Evolutionary conservation across 2,329 filamentous ascomycete species (phyloP).

Genomic region (Sporothrix humicola): DNA sequence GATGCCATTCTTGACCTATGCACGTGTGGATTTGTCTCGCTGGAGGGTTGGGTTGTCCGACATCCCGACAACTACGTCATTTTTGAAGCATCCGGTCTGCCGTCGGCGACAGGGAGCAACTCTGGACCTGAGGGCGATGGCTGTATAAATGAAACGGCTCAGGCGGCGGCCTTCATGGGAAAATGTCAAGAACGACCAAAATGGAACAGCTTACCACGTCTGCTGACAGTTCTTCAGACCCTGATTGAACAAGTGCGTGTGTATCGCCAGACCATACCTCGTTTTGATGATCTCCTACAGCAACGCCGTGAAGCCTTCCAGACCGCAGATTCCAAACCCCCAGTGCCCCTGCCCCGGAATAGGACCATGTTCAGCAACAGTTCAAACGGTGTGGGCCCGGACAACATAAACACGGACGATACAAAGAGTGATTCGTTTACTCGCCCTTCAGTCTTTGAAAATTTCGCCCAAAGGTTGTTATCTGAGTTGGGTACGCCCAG

Average conservation of each 20-base stretch:
- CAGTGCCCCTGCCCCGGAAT: neutral
- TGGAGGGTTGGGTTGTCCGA: constrained; percentile 89
- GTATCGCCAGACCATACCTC: constrained; percentile 68
- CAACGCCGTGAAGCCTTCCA: constrained; percentile 69
- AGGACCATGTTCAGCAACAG: constrained; percentile 32
- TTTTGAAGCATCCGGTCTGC: constrained; percentile 47
- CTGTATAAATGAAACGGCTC: neutral
- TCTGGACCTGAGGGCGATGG: neutral
- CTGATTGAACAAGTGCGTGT: constrained; percentile 66
- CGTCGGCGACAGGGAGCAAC: too few species aligned
- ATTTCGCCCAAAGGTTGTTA: constrained; percentile 66
- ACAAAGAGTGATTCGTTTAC: constrained; percentile 58
- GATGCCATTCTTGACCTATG: constrained; percentile 82
- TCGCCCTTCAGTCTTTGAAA: constrained; percentile 62
- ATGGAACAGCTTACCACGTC: constrained; percentile 59
- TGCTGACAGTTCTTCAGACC: constrained; percentile 63
- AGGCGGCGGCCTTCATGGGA: constrained; percentile 51
- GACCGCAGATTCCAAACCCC: constrained; percentile 54
- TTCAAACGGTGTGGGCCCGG: constrained; percentile 43
- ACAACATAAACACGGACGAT: constrained; percentile 54
- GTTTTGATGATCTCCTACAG: constrained; percentile 74
- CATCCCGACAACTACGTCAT: constrained; percentile 69
- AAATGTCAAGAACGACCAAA: constrained; percentile 59
- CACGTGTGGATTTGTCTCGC: constrained; percentile 79
- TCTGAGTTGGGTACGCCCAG: constrained; percentile 63